Conservation (phyloP, 1,284 basidiomycete species). For the Cystobasidium pallidum region DNA sequence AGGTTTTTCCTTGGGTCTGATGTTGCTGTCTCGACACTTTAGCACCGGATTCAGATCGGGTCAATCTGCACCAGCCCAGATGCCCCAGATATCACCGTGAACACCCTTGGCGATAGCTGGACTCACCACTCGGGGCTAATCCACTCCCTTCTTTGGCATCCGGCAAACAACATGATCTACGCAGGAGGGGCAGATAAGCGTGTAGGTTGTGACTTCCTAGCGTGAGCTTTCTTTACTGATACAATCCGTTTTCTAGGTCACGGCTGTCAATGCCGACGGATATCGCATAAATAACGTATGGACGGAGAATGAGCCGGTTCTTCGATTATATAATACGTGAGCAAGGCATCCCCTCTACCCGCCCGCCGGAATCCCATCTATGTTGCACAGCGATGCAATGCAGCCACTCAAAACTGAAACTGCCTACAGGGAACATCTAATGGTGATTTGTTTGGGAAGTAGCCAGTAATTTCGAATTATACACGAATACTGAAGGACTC, state of each 20-base stretch:
- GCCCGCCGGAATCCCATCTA: no score
- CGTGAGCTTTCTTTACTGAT: no score
- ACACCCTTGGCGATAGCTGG: neutral
- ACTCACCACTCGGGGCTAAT: neutral
- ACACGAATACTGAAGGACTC: neutral
- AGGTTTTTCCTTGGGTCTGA: neutral
- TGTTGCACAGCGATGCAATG: no score
- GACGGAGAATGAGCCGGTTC: neutral
- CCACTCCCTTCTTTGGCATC: neutral
- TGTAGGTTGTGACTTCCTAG: no score
- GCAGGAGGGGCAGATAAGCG: neutral
- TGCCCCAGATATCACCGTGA: neutral
- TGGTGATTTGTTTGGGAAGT: no score
- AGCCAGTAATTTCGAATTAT: no score
- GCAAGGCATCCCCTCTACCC: neutral
- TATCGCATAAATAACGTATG: neutral
- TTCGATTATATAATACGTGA: neutral
- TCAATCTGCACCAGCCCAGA: neutral
- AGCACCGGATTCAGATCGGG: neutral
- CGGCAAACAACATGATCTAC: neutral
- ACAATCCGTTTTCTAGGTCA: neutral
- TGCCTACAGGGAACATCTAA: no score
- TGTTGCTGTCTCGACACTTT: neutral
- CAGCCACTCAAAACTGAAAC: no score
- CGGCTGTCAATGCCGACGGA: neutral